Evolutionary conservation across 2,329 filamentous ascomycete genomes (phyloP).

Genomic region (Ascochyta viciae-villosae): DNA sequence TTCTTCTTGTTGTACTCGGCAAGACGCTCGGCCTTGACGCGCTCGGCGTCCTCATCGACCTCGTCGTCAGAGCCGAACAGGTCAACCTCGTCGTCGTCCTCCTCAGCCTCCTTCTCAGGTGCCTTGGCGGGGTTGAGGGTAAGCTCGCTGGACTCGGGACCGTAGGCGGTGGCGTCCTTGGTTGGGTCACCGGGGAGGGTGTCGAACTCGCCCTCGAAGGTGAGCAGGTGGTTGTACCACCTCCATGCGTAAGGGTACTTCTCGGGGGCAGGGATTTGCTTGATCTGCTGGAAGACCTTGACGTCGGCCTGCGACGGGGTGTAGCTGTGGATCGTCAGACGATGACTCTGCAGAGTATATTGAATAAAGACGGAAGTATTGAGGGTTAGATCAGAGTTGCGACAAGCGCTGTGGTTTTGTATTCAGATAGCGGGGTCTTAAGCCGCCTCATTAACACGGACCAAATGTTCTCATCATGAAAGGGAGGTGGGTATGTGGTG

Average conservation of each 20-base stretch:
- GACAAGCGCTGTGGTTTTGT: conserved; percentile 74
- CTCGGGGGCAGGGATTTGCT: conserved; percentile 73
- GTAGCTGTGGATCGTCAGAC: conserved; percentile 56
- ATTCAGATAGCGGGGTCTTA: conserved; percentile 88
- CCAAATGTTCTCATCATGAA: conserved; percentile 86
- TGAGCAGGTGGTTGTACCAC: conserved; percentile 99
- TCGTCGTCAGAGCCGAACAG: conserved; percentile 87
- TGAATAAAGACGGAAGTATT: conserved; percentile 21
- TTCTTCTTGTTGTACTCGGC: conserved; percentile 98
- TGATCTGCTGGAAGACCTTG: conserved; percentile 89
- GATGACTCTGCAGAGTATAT: conserved; percentile 21
- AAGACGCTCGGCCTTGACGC: conserved; percentile 85
- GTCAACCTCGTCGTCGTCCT: conserved; percentile 78
- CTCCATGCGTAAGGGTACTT: conserved; percentile 94
- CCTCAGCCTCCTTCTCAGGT: conserved; percentile 66
- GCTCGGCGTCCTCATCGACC: conserved; percentile 73
- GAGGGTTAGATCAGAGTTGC: conserved; percentile 69
- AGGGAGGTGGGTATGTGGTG: conserved; percentile 43
- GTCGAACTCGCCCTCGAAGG: conserved; percentile 91
- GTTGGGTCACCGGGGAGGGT: conserved; percentile 89
- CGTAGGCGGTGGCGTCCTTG: conserved; percentile 88
- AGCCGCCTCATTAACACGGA: conserved; percentile 95
- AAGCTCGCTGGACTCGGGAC: conserved; percentile 79
- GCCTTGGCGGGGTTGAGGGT: conserved; percentile 88
- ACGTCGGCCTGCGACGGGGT: conserved; percentile 93